Evolutionary conservation across 208 protist species (phyloP).

Genomic region (Acanthamoeba triangularis): DNA sequence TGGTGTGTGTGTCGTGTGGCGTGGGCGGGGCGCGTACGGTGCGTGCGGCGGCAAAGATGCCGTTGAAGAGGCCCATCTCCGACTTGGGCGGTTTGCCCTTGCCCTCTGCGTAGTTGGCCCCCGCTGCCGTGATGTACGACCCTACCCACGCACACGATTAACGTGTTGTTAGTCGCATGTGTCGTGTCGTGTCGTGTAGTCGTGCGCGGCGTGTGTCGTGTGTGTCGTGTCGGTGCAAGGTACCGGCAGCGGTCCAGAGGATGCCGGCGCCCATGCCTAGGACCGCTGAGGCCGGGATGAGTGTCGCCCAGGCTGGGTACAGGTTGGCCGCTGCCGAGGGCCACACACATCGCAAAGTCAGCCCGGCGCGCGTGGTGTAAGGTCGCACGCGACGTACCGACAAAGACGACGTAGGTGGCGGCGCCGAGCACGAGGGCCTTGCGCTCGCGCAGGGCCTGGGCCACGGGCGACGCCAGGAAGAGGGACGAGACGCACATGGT

Average conservation of each 20-base stretch:
- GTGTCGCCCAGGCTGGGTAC: background rate
- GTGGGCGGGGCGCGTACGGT: background rate
- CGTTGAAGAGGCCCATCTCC: constrained; percentile 66
- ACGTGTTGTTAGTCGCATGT: background rate
- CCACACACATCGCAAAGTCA: background rate
- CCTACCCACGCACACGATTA: background rate
- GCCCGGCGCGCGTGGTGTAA: background rate
- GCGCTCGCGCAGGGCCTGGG: background rate
- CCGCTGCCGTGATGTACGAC: constrained; percentile 17
- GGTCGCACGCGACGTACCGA: background rate
- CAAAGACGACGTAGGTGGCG: constrained; percentile 22
- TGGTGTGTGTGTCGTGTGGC: background rate
- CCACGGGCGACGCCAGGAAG: constrained; percentile 36
- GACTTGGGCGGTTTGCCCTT: constrained; percentile 26
- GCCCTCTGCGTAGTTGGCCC: constrained; percentile 43
- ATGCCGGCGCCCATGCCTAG: constrained; percentile 33
- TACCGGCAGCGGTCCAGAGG: constrained; percentile 35
- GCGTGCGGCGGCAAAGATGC: background rate
- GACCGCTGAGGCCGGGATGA: constrained; percentile 29
- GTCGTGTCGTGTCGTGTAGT: background rate
- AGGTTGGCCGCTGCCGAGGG: background rate
- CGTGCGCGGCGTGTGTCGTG: too few relatives aligned
- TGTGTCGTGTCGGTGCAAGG: background rate
- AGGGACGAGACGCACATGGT: constrained; percentile 40
- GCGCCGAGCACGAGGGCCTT: background rate